A percentile compares a stretch with the other conserved stretches of the same genome.
These are phyloP conservation scores for Podaxis sp. DNA, from an alignment of 768 basidiomycete species.

Conservation along the genomic window DNA sequence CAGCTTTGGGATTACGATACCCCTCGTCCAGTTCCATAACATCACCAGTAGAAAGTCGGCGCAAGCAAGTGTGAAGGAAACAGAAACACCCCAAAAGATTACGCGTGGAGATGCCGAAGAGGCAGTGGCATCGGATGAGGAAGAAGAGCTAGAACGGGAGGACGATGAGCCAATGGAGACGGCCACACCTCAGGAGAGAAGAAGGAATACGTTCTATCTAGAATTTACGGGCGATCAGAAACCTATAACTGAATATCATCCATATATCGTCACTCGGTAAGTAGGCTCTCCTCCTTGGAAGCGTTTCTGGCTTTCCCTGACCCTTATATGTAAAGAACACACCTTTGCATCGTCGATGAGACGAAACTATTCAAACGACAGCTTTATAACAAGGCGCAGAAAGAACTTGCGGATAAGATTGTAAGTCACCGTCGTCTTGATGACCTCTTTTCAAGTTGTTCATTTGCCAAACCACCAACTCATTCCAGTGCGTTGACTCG, in stretches of 20 bases:
- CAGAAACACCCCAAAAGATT: not conserved
- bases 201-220: not conserved
- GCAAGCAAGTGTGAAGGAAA: not conserved
- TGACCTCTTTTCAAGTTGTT: not conserved
- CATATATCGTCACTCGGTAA: constrained; percentile 37
- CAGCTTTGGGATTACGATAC: constrained; percentile 33
- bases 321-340: constrained; percentile 25
- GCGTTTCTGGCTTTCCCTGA: not conserved
- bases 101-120: constrained; percentile 16
- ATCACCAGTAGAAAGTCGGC: constrained; percentile 18
- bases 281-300: not conserved
- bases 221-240: constrained; percentile 19
- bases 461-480: constrained; percentile 5
- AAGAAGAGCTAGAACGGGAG: constrained; percentile 17
- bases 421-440: constrained; percentile 16
- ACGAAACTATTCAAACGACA: constrained; percentile 28
- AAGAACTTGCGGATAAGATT: constrained; percentile 20
- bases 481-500: not conserved
- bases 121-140: constrained; percentile 7
- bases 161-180: not conserved
- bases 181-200: not conserved
- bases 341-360: constrained; percentile 33
- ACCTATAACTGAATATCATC: constrained; percentile 27
- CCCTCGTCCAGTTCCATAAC: constrained; percentile 33
- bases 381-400: constrained; percentile 28